These are phyloP conservation scores for Glomus cerebriforme DNA, from an alignment of 192 early-diverging fungal species.

Conservation along the genomic window DNA sequence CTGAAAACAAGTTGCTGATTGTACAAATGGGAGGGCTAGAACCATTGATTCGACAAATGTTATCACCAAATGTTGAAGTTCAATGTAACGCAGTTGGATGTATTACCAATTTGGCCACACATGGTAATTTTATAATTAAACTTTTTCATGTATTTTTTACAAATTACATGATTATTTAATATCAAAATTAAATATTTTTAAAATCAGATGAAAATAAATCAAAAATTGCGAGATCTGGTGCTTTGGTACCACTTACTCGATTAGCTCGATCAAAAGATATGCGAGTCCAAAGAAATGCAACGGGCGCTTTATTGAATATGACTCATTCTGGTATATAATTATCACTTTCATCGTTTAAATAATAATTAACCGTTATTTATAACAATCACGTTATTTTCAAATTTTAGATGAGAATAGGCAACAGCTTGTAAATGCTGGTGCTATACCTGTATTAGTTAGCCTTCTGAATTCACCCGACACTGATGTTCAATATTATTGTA, in stretches of 20 bases:
- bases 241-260: constrained; percentile 69
- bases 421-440: constrained; percentile 78
- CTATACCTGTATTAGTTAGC: constrained; percentile 79
- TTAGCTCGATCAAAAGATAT: constrained; percentile 80
- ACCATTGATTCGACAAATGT: constrained; percentile 85
- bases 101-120: constrained; percentile 89
- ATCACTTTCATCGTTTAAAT: not conserved
- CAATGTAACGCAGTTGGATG: constrained; percentile 94
- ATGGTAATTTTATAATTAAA: constrained; percentile 48
- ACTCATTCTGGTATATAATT: constrained; percentile 69
- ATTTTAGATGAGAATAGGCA: constrained; percentile 70
- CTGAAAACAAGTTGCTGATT: constrained; percentile 83
- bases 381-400: not conserved
- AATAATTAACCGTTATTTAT: not conserved
- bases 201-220: constrained; percentile 82
- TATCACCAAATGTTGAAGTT: constrained; percentile 83
- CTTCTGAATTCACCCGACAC: constrained; percentile 75
- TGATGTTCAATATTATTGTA: constrained; percentile 90
- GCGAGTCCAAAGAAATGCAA: constrained; percentile 87
- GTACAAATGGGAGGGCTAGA: constrained; percentile 83
- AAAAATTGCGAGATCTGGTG: constrained; percentile 83
- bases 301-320: constrained; percentile 91
- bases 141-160: no score
- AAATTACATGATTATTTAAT: not conserved
- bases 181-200: constrained; percentile 20